Base-by-base conservation (phyloP, 2,329 filamentous ascomycete genomes). In the Penicillium occitanis region DNA sequence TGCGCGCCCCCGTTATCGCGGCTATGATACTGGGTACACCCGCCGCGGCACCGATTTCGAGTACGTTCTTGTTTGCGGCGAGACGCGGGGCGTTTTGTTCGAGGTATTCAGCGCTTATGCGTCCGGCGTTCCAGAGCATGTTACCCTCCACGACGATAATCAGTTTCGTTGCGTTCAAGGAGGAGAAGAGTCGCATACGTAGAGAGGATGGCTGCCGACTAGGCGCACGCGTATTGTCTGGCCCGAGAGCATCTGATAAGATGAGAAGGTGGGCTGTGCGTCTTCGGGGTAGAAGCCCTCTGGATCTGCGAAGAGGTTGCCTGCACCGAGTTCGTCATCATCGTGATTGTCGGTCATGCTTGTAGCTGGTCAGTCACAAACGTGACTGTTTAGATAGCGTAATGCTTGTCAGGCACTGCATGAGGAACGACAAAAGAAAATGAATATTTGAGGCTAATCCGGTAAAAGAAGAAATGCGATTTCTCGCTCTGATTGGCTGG, bases 21-120 rank as follows among this genome's bases (percentile, higher is more conserved):
- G 89, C 90, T 40, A 95, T 87, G 11, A 97, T 86, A 74, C 90
- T 91, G 0, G 93, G 92, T 44, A 97, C 84, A 0, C 93, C 94
- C 0, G 92, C 92, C 14, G 92, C 94, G 2, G 94, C 93, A 58
- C 94, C 94, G 28, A 97, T 87, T 79, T 97, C 94, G 8, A 97
- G 86, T 1, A 97, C 86, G n/a, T 88, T 88, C 74, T 87, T 89
- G 69, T 79, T 84, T 14, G 79, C 73, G n/a, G 96, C 84, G 4
- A 91, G 83, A 1, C 78, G 69, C 8, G 77, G 73, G n/a, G 88
- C 84, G 69, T 88, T 83, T 50, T 86, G 80, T 78, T 97, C 92
- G 66, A 97, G 87, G 78, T 93, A 93, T 70, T 88, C 83, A 17
- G 93, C 87, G 59, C 94, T 85, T 46, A 91, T 87, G 68, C 91